Percentiles rank a stretch among this genome's conserved stretches.
Conservation (phyloP, 306 rosid species). For the Pueraria montana region DNA sequence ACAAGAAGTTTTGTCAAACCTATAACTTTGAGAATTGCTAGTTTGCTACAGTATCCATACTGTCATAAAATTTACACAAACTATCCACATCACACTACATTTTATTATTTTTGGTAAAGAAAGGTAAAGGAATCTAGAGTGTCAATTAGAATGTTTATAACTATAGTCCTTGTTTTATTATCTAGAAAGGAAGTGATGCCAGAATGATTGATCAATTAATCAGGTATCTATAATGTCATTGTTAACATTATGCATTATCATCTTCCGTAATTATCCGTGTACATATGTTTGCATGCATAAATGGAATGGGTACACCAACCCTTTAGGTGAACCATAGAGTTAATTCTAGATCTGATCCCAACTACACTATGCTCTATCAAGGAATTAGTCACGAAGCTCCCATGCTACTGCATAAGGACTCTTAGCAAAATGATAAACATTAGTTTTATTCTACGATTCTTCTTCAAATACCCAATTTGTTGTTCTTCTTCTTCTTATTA, state of each 20-base stretch:
- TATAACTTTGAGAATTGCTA: conserved; percentile 13
- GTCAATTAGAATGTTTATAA: background rate
- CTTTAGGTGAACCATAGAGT: conserved; percentile 71
- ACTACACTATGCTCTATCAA: conserved; percentile 79
- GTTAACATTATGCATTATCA: conserved; percentile 1
- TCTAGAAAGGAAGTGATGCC: background rate
- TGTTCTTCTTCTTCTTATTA: too few species aligned
- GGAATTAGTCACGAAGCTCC: conserved; percentile 72
- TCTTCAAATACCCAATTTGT: too few species aligned
- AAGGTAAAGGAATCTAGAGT: background rate
- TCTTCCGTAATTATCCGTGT: background rate
- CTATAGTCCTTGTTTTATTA: background rate
- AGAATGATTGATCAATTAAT: background rate
- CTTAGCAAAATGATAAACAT: too few species aligned
- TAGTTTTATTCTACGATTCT: too few species aligned
- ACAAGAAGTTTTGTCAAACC: background rate
- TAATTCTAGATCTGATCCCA: conserved; percentile 78
- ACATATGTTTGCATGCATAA: conserved; percentile 1
- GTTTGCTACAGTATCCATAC: background rate
- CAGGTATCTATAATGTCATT: conserved; percentile 5
- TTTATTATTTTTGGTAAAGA: background rate
- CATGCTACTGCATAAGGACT: conserved; percentile 52
- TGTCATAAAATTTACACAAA: background rate
- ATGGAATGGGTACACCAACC: conserved; percentile 48
- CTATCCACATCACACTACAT: background rate